Evolutionary conservation across 2,329 filamentous ascomycete genomes (phyloP).

Genomic region (Pyricularia grisea): DNA sequence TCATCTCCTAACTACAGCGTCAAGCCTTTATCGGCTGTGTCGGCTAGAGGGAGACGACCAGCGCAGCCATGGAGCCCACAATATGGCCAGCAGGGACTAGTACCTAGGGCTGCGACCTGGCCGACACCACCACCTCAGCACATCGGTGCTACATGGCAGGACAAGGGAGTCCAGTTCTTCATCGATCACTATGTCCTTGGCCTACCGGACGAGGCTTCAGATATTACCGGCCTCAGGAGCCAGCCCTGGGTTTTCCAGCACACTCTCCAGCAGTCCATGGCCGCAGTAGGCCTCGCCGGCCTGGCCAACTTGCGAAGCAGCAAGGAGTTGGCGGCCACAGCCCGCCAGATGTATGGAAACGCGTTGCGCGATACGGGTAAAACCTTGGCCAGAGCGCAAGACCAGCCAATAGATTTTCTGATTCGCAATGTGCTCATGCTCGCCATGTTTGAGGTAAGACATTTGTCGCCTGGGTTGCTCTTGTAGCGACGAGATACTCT

Average conservation of each 20-base stretch:
- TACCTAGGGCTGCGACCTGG: constrained; percentile 1
- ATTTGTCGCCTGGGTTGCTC: not conserved
- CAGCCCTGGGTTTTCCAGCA: constrained; percentile 27
- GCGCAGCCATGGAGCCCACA: not conserved
- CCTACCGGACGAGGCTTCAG: constrained; percentile 38
- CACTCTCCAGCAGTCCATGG: constrained; percentile 37
- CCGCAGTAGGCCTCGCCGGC: constrained; percentile 48
- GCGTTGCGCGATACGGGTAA: constrained; percentile 39
- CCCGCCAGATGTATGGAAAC: constrained; percentile 42
- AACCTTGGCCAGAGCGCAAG: constrained; percentile 24
- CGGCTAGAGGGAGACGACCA: not conserved
- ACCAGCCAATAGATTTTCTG: constrained; percentile 30
- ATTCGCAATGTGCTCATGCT: constrained; percentile 46
- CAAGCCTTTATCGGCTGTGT: not conserved
- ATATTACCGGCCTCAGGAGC: constrained; percentile 24
- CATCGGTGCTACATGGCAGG: constrained; percentile 31
- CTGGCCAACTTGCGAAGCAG: constrained; percentile 44
- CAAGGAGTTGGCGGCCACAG: constrained; percentile 31
- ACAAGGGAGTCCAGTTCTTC: constrained; percentile 41
- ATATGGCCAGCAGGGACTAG: not conserved
- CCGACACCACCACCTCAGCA: constrained; percentile 13
- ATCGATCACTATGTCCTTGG: constrained; percentile 40
- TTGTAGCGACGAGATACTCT: not conserved
- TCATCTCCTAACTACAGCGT: constrained; percentile 14
- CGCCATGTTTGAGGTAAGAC: constrained; percentile 51